Evolutionary conservation across 192 early-diverging fungal genomes (phyloP).

Genomic region (Funneliformis geosporum): DNA sequence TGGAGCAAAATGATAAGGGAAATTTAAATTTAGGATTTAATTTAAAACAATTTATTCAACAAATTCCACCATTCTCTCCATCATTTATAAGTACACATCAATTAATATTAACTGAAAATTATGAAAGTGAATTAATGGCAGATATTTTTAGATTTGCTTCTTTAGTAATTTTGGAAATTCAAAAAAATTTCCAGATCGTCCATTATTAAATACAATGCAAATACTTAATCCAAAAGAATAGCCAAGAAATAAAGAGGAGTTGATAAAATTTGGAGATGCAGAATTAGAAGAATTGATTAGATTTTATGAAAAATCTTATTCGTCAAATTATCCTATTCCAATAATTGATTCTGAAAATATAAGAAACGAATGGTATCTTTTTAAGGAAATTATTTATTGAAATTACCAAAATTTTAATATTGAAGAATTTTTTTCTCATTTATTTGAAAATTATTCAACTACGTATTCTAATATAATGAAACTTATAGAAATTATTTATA

Average conservation of each 20-base stretch:
- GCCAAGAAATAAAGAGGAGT: neutral
- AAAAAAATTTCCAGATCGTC: neutral
- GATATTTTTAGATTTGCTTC: too few relatives aligned
- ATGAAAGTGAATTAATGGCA: too few relatives aligned
- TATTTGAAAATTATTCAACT: neutral
- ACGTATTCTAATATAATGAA: neutral
- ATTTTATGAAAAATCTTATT: neutral
- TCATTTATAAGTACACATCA: too few relatives aligned
- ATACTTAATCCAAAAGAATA: neutral
- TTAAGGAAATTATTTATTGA: neutral
- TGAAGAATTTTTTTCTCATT: neutral
- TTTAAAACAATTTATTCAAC: too few relatives aligned
- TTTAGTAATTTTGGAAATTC: neutral
- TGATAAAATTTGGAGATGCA: neutral
- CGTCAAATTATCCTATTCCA: neutral
- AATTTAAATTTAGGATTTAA: too few relatives aligned
- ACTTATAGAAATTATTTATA: neutral
- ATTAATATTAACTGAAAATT: too few relatives aligned
- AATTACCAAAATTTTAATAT: neutral
- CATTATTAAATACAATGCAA: neutral
- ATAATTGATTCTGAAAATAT: neutral
- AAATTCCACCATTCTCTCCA: too few relatives aligned
- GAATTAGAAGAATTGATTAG: neutral
- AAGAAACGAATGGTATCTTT: neutral
- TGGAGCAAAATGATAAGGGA: too few relatives aligned